Evolutionary conservation across 495 filamentous ascomycete species (phyloP), one percentile per base, ranked within the genome.

Genomic region (Daldinia decipiens): DNA sequence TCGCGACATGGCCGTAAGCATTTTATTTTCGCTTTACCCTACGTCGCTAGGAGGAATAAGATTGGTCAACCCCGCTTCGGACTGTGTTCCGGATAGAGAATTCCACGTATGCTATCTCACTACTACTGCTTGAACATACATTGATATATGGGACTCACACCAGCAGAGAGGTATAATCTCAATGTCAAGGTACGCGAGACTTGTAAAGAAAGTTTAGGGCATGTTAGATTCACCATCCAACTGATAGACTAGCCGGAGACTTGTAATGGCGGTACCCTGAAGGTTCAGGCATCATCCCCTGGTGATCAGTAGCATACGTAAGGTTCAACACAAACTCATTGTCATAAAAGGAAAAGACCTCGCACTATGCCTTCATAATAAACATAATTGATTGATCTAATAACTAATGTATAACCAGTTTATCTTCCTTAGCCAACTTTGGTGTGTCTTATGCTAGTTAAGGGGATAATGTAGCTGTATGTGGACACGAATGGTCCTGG

Each of bases 1-100:
- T 50, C 53, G 45, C 56, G 21, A 56, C 9, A 36, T 40, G 5
- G 17, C 31, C 11, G 19, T 38, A 13, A 12, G 31, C 40, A 36
- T 60, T 39, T 57, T 31, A 26, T 36, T 24, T 64, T 43, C 24
- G 12, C 26, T 32, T 54, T 59, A 24, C 56, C 54, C 11, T 31
- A 24, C 29, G 19, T 5, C 31, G 53, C 43, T 62, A 31, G 32
- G 32, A 58, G 27, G 51, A 0, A 47, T 45, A 27, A 40, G 58
- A 71, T 71, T 71, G 68, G 63, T 24, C 47, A 39, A 19, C 24
- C 5, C 3, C 1, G 3, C 8, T 40, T 51, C 68, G 68, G 68
- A 59, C 15, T 21, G 1, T 1, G 6, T 0, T 66, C 57, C 68
- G 68, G 53, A 58, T 1, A 31, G 43, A 27, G 39, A 51, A 17